Evolutionary conservation across 306 rosid genomes (phyloP).

Genomic region (Rosa multiflora): DNA sequence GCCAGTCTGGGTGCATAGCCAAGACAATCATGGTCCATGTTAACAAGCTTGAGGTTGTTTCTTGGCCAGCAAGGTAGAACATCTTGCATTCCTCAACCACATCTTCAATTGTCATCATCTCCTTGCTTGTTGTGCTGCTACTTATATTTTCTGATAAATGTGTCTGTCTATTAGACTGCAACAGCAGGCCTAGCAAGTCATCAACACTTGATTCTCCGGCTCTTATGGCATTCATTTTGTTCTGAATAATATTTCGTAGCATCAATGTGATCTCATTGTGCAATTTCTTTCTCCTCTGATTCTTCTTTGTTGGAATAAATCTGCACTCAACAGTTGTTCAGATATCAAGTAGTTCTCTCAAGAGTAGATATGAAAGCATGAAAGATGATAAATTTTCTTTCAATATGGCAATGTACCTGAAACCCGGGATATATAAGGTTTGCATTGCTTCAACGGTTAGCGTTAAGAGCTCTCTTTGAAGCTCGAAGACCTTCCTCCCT

Average conservation of each 20-base stretch:
- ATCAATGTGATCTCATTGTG: constrained; percentile 38
- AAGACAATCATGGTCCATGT: constrained; percentile 49
- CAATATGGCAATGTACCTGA: constrained; percentile 32
- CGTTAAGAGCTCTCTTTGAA: constrained; percentile 37
- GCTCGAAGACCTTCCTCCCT: constrained; percentile 47
- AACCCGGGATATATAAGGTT: constrained; percentile 44
- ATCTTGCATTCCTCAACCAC: constrained; percentile 44
- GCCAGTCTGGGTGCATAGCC: constrained; percentile 53
- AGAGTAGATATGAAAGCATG: background rate
- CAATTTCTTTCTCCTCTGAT: constrained; percentile 40
- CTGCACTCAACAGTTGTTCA: constrained; percentile 20
- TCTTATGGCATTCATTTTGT: constrained; percentile 30
- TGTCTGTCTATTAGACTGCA: constrained; percentile 34
- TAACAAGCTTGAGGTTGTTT: constrained; percentile 47
- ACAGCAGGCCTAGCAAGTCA: constrained; percentile 44
- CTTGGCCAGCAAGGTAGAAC: constrained; percentile 39
- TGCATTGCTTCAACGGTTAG: constrained; percentile 53
- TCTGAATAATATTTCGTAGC: constrained; percentile 33
- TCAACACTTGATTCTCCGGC: constrained; percentile 29
- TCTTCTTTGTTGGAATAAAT: constrained; percentile 49
- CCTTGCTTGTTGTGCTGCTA: constrained; percentile 9
- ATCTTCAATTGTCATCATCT: constrained; percentile 44
- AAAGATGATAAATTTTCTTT: background rate
- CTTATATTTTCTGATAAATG: constrained; percentile 13
- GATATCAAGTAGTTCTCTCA: background rate